A percentile compares a stretch with the other conserved stretches of the same genome.
Evolutionary conservation across 371 early-diverging fungal species (phyloP).

Genomic region (Sporodiniella umbellata): DNA sequence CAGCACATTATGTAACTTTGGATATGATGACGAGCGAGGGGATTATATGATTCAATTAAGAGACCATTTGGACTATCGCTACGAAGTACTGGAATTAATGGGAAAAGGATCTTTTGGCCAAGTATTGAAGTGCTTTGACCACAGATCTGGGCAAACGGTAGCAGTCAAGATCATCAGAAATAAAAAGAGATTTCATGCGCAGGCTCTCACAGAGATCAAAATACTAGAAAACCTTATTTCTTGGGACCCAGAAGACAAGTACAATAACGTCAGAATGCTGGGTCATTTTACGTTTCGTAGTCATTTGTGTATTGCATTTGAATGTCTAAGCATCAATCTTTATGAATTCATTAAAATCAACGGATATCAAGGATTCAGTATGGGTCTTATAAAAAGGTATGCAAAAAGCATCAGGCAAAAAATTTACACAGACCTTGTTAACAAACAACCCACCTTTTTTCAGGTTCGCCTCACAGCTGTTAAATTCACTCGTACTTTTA

Average conservation of each 20-base stretch:
- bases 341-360: constrained; percentile 89
- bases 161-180: constrained; percentile 91
- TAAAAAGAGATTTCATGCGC: constrained; percentile 84
- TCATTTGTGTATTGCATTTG: constrained; percentile 89
- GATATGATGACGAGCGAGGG: constrained; percentile 85
- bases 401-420: too few species aligned
- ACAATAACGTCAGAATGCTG: constrained; percentile 73
- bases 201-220: constrained; percentile 85
- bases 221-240: constrained; percentile 64
- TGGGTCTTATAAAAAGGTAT: constrained; percentile 59
- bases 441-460: background rate
- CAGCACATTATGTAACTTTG: constrained; percentile 54
- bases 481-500: constrained; percentile 69
- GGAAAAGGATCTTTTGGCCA: constrained; percentile 95
- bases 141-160: constrained; percentile 67
- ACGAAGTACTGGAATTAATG: constrained; percentile 75
- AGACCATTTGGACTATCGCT: constrained; percentile 81
- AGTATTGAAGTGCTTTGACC: constrained; percentile 82
- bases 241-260: constrained; percentile 63
- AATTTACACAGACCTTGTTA: too few species aligned
- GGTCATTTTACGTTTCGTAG: constrained; percentile 82
- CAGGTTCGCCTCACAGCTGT: constrained; percentile 69
- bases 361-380: constrained; percentile 75
- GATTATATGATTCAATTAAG: constrained; percentile 72
- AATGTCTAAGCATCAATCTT: constrained; percentile 83